phyloP scores from a whole-genome alignment of 75 land plant genomes.

The Pinus tabuliformis region DNA sequence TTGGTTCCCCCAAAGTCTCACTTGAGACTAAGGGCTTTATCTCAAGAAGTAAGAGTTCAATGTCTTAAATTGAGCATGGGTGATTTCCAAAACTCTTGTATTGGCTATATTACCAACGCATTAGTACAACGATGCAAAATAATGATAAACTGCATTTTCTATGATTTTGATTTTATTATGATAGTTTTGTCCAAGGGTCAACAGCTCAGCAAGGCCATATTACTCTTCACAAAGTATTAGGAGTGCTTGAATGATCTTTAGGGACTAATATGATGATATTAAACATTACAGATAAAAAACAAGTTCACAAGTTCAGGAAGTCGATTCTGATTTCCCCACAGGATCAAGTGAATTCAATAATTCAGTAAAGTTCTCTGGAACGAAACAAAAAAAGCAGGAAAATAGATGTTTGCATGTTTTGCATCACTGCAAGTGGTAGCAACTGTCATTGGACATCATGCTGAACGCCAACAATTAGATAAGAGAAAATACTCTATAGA shows the following conservation, averaged over 20 bases:
- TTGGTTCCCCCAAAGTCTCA: too few species aligned
- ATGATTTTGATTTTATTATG: background rate
- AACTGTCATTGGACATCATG: background rate
- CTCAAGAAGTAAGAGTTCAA: too few species aligned
- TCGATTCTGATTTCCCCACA: background rate
- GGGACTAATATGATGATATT: background rate
- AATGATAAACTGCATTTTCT: background rate
- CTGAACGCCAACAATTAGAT: background rate
- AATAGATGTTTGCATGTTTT: background rate
- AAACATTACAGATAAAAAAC: background rate
- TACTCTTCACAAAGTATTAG: background rate
- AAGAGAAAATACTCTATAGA: background rate
- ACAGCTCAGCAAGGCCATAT: background rate
- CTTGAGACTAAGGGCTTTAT: too few species aligned
- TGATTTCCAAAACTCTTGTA: background rate
- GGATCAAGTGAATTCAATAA: background rate
- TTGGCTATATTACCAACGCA: background rate
- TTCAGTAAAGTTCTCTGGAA: background rate
- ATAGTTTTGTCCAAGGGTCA: background rate
- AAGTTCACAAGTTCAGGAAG: background rate
- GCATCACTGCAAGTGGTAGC: background rate
- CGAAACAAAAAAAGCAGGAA: background rate
- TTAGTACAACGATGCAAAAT: background rate
- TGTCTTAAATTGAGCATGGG: background rate
- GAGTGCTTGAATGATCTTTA: background rate